Conservation (phyloP, 441 rosid species). For the Bocquillonia castaneifolia region DNA sequence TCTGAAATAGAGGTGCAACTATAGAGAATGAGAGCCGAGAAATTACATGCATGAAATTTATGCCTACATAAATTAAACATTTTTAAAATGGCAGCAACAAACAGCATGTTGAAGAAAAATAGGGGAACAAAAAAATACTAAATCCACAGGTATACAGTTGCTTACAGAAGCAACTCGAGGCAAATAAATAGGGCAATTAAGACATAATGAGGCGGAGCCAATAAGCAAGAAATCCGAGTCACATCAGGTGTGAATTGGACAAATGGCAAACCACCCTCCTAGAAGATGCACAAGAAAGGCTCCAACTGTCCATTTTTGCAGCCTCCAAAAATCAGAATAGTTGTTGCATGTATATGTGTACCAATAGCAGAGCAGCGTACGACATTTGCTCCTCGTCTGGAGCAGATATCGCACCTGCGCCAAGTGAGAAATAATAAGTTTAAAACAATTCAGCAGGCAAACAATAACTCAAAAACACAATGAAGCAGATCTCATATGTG, state of each 20-base stretch:
- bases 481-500: slow-evolving; percentile 23
- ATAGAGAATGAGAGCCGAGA: slow-evolving; percentile 18
- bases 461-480: slow-evolving; percentile 23
- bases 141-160: slow-evolving; percentile 49
- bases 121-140: slow-evolving; percentile 13
- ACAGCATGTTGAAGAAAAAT: slow-evolving; percentile 15
- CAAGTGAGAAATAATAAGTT: slow-evolving; percentile 63
- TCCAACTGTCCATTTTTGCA: slow-evolving; percentile 74
- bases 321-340: slow-evolving; percentile 75
- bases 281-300: slow-evolving; percentile 76
- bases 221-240: slow-evolving; percentile 60
- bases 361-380: slow-evolving; percentile 86
- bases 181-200: slow-evolving; percentile 63
- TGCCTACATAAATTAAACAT: background rate
- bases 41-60: background rate
- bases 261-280: slow-evolving; percentile 63
- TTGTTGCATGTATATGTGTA: slow-evolving; percentile 56
- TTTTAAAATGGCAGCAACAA: slow-evolving; percentile 1
- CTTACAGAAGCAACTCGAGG: slow-evolving; percentile 85
- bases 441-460: slow-evolving; percentile 29
- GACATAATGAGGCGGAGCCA: slow-evolving; percentile 67
- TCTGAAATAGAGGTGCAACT: slow-evolving; percentile 39
- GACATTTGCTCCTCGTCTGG: slow-evolving; percentile 91
- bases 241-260: slow-evolving; percentile 73
- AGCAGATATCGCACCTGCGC: slow-evolving; percentile 97